These are phyloP conservation scores for Trichoderma sp. DNA, from an alignment of 2,329 filamentous ascomycete species.

Conservation along the genomic window DNA sequence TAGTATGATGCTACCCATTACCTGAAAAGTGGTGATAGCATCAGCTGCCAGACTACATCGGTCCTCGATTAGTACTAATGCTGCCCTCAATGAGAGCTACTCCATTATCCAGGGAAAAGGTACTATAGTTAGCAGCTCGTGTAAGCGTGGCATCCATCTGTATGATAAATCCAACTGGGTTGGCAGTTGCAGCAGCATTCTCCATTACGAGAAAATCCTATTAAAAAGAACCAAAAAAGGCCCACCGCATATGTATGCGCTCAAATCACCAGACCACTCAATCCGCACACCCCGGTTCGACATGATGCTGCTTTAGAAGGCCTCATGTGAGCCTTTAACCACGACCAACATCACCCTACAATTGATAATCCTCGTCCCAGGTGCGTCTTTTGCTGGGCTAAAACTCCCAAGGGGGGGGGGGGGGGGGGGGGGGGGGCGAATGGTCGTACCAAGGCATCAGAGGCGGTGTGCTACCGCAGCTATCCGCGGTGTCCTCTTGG, in stretches of 20 bases:
- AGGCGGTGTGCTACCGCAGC: slow-evolving; percentile 16
- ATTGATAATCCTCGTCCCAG: neutral
- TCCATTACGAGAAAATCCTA: neutral
- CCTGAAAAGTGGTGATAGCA: neutral
- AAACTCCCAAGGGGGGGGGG: neutral
- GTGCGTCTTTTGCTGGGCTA: slow-evolving; percentile 4
- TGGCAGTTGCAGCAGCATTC: neutral
- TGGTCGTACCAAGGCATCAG: neutral
- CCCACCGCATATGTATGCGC: slow-evolving; percentile 10
- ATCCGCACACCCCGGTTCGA: neutral
- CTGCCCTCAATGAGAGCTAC: neutral
- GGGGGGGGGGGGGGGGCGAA: neutral
- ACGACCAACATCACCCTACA: neutral
- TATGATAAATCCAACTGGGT: neutral
- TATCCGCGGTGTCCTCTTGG: slow-evolving; percentile 2
- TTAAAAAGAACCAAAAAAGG: neutral
- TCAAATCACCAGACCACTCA: slow-evolving; percentile 14
- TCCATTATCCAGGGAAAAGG: neutral
- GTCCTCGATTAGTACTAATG: neutral
- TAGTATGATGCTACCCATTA: neutral
- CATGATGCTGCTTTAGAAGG: neutral
- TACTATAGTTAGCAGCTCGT: neutral
- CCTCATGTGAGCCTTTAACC: neutral
- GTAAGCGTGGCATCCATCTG: neutral
- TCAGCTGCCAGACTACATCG: neutral